These are phyloP conservation scores for Penstemon newberryi DNA, from an alignment of 257 asterid species.

Conservation along the genomic window DNA sequence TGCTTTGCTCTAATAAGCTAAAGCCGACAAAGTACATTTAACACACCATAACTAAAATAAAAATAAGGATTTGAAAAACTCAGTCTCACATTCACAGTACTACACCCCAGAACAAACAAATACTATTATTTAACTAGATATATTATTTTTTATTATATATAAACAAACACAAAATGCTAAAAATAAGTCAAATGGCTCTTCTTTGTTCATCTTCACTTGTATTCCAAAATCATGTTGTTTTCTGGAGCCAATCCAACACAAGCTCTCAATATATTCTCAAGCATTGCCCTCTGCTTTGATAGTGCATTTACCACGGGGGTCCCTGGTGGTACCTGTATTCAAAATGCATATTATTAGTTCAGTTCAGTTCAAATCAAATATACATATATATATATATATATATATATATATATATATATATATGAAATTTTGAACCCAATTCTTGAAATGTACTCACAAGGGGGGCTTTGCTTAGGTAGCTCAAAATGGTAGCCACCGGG, in stretches of 20 bases:
- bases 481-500: slow-evolving; percentile 91
- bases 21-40: no score
- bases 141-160: no score
- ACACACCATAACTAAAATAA: no score
- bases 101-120: no score
- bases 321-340: slow-evolving; percentile 89
- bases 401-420: not conserved
- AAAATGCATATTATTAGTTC: not conserved
- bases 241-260: slow-evolving; percentile 98
- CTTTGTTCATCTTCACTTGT: slow-evolving; percentile 51
- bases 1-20: no score
- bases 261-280: slow-evolving; percentile 96
- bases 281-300: slow-evolving; percentile 94
- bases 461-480: slow-evolving; percentile 98
- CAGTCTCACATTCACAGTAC: no score
- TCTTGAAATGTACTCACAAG: slow-evolving; percentile 59
- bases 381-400: not conserved
- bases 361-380: no score
- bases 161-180: no score
- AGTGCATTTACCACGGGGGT: slow-evolving; percentile 98
- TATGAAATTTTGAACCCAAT: not conserved
- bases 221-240: slow-evolving; percentile 97
- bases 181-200: no score
- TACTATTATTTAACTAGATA: no score
- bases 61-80: no score